Conservation (phyloP, 2,329 filamentous ascomycete genomes). For the Ascosphaera apis region DNA sequence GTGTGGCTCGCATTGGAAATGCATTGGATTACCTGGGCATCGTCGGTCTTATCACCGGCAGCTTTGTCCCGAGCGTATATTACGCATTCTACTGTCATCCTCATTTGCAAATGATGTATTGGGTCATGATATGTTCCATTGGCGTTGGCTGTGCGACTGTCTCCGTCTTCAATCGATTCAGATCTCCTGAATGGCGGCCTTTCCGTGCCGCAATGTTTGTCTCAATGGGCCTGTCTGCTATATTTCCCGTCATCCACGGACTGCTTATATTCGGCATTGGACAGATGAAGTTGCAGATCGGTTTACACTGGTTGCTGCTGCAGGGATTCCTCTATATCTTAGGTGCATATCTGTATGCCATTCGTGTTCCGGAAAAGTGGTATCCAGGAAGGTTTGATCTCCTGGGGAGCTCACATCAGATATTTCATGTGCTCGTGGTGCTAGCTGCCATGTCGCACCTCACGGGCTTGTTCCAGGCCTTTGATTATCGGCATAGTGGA, state of each 20-base stretch:
- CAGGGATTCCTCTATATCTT: conserved; percentile 69
- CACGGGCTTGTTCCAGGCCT: conserved; percentile 57
- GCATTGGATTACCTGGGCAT: conserved; percentile 91
- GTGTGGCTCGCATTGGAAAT: conserved; percentile 64
- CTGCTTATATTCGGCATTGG: conserved; percentile 41
- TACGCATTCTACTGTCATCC: conserved; percentile 62
- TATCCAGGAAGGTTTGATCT: conserved; percentile 67
- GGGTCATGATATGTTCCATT: conserved; percentile 54
- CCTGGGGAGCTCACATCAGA: conserved; percentile 81
- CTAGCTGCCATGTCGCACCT: conserved; percentile 63
- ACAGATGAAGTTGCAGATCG: conserved; percentile 48
- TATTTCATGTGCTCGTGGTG: conserved; percentile 81
- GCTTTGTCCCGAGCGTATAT: conserved; percentile 69
- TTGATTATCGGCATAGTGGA: conserved; percentile 57
- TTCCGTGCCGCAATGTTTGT: conserved; percentile 82
- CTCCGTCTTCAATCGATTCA: conserved; percentile 60
- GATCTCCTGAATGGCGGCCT: conserved; percentile 60
- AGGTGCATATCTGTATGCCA: conserved; percentile 67
- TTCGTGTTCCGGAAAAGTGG: conserved; percentile 61
- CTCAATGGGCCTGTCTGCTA: conserved; percentile 58
- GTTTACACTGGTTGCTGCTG: conserved; percentile 54
- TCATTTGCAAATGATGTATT: conserved; percentile 43
- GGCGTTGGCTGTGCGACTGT: conserved; percentile 54
- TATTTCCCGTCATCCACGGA: conserved; percentile 66
- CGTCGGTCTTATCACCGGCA: conserved; percentile 73